Base-by-base conservation (phyloP, 331 rosid species). In the Telfairia occidentalis region DNA sequence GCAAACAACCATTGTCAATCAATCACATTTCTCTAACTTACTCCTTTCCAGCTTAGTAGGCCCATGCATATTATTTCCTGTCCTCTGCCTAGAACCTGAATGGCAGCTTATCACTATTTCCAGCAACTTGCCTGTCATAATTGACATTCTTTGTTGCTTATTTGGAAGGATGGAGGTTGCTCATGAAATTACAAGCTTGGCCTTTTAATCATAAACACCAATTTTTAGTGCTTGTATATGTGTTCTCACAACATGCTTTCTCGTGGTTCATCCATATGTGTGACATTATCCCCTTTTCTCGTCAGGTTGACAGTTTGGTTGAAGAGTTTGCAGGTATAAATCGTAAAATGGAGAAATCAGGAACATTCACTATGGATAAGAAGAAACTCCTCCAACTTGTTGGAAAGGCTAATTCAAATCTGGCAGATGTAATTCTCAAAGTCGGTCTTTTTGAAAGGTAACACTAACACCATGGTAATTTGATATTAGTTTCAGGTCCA, bases 371-470 rank as follows among this genome's bases (percentile, higher is more conserved):
- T 1, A 94, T 94, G 98, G 84, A 89, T 80, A 94, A 94, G 82
- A 94, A 90, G 89, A 94, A 94, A 82, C 97, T 94, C 65, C 92
- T 94, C 77, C 96, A 88, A 80, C 97, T 94, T 38, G 98, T 94
- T 77, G 98, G 98, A 53, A 94, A 91, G 88, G 98, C 98, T 52
- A 94, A 94, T 80, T 91, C 97, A 24, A 87, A 89, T 82, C 85
- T 94, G 76, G 98, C 98, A n/a, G 97, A 90, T 37, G 96, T 94
- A 49, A 94, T 94, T 79, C 92, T 91, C 78, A 91, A 94, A 94
- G 98, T 94, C 49, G 98, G 98, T 79, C 91, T 91, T 74, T 94
- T 94, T 54, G 97, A 94, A 83, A 89, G 98, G 98, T 94, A 85
- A 77, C 54, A 19, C 50, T 94, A 85, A 77, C 54, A 19, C 50